Base-by-base conservation (phyloP, 2,329 filamentous ascomycete genomes). In the Aspergillus pseudoviridinutans region DNA sequence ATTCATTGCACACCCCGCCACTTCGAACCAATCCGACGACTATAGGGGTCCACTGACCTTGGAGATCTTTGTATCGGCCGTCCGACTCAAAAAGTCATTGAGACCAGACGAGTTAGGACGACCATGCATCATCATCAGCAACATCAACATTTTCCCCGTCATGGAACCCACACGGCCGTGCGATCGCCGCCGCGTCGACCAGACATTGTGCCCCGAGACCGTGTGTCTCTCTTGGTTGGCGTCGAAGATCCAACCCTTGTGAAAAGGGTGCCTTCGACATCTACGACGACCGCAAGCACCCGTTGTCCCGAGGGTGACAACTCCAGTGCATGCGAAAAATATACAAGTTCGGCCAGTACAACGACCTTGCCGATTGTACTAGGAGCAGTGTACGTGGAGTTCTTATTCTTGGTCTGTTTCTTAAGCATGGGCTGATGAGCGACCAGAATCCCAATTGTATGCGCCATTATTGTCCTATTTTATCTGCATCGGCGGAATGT, bases 401-500 rank as follows among this genome's bases (percentile, higher is more conserved):
- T 38, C 54, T 49, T 24, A 44, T 53, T 20, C 29, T 29, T 51
- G 47, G 28, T 25, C 27, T 52, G 22, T 25, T 27, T 24, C 25
- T 17, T 35, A 12, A 20, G 8, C 38, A 28, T 27, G 17, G 50
- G 51, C 66, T 74, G 69, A 68, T 69, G n/a, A 44, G 38, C 6
- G 20, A 55, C 14, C 66, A 97, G 92, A 46, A 85, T 97, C 54
- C 92, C 94, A 1, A 70, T 96, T 50, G 78, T 86, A 29, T 78
- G 84, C 59, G 87, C 89, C 22, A 71, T 88, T 1, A 70, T 85
- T 50, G 83, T 91, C 1, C 78, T 97, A 42, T 69, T 92, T 62
- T 88, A 87, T 69, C 82, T 99, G 38, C 92, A 97, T 71, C 85
- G 91, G 53, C 84, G 91, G 72, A 89, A 91, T 67, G 76, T 90